A percentile compares a stretch with the other conserved stretches of the same genome.
These are phyloP conservation scores for Apiospora kogelbergensis DNA, from an alignment of 2,329 filamentous ascomycete genomes.

Conservation along the genomic window DNA sequence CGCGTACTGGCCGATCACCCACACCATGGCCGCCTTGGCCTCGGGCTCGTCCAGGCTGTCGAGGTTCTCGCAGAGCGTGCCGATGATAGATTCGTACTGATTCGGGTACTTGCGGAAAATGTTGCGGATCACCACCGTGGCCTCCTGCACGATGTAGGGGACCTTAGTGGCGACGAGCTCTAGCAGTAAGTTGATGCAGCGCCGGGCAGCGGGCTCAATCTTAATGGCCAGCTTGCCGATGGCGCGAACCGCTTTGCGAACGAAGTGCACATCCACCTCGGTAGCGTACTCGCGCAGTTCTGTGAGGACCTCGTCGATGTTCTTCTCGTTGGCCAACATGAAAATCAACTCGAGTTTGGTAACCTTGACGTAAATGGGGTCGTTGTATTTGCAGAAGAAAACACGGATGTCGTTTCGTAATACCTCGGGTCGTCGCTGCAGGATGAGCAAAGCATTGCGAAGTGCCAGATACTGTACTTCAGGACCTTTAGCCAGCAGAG, in stretches of 20 bases:
- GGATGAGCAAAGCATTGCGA: slow-evolving; percentile 87
- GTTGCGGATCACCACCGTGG: slow-evolving; percentile 96
- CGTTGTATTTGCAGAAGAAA: slow-evolving; percentile 99
- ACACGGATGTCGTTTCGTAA: slow-evolving; percentile 95
- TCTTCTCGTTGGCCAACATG: slow-evolving; percentile 94
- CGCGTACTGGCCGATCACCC: slow-evolving; percentile 98
- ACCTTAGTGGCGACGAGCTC: slow-evolving; percentile 97
- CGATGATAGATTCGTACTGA: slow-evolving; percentile 97
- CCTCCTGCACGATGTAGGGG: slow-evolving; percentile 98
- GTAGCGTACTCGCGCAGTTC: slow-evolving; percentile 96
- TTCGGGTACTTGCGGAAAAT: slow-evolving; percentile 99
- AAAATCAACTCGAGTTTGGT: slow-evolving; percentile 98
- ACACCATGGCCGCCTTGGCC: slow-evolving; percentile 97
- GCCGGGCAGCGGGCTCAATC: slow-evolving; percentile 87
- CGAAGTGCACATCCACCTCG: slow-evolving; percentile 98
- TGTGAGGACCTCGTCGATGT: slow-evolving; percentile 92
- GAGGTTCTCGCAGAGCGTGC: slow-evolving; percentile 90
- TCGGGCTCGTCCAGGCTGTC: slow-evolving; percentile 97
- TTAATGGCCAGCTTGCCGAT: slow-evolving; percentile 99
- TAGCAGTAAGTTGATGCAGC: slow-evolving; percentile 89
- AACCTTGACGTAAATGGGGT: slow-evolving; percentile 98
- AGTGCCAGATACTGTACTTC: slow-evolving; percentile 98
- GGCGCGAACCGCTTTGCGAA: slow-evolving; percentile 93
- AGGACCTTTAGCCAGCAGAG: slow-evolving; percentile 89
- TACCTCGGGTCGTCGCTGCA: slow-evolving; percentile 90